phyloP scores from a whole-genome alignment of 2,329 filamentous ascomycete genomes.

The Aureobasidium sp. region DNA sequence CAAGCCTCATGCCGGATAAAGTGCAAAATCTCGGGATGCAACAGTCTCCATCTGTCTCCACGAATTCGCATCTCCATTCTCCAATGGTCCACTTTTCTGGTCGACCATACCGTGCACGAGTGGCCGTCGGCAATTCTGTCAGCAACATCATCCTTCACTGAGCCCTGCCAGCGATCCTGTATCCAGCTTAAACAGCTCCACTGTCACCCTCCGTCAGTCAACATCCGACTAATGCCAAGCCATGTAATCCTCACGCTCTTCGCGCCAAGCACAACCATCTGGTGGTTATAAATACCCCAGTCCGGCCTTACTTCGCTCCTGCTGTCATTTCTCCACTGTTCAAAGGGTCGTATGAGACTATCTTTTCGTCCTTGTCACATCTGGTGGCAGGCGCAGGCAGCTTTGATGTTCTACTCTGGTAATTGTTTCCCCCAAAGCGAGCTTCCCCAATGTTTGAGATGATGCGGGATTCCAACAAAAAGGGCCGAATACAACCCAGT shows the following conservation, averaged over 20 bases:
- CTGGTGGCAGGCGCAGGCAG: neutral
- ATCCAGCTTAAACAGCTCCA: neutral
- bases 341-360: neutral
- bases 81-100: neutral
- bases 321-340: neutral
- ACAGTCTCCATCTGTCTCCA: neutral
- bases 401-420: neutral
- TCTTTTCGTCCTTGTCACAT: neutral
- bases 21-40: neutral
- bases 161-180: neutral
- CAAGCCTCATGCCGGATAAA: neutral
- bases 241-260: neutral
- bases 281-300: neutral
- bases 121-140: neutral
- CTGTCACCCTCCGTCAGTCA: neutral
- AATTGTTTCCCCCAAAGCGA: neutral
- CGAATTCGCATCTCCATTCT: slow-evolving; percentile 1
- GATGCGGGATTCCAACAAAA: slow-evolving; percentile 1
- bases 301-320: slow-evolving; percentile 15
- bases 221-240: slow-evolving; percentile 3
- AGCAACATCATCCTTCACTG: neutral
- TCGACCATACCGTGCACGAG: neutral
- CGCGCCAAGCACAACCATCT: neutral
- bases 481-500: slow-evolving; percentile 2
- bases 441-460: neutral